Conservation (phyloP, 202 grass and related monocot genomes). For the Schoenoplectus triqueter region DNA sequence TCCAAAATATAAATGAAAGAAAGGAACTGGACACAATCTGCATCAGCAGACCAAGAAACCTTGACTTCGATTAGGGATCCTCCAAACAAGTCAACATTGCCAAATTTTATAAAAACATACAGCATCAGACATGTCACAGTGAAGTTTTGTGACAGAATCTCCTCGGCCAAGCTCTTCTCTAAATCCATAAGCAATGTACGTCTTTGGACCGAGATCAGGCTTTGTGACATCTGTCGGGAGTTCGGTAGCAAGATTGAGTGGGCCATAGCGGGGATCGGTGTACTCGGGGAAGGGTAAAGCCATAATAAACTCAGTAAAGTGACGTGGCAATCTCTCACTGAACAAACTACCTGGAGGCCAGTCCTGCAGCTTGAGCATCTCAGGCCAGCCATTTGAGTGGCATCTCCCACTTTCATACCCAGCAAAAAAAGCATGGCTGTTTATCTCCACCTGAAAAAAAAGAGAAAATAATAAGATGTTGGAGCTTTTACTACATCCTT, state of each 20-base stretch:
- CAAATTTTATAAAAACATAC: constrained; percentile 45
- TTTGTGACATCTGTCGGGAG: constrained; percentile 66
- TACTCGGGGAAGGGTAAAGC: constrained; percentile 90
- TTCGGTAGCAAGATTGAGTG: constrained; percentile 69
- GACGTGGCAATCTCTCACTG: constrained; percentile 74
- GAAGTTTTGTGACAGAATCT: constrained; percentile 95
- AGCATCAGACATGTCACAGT: constrained; percentile 88
- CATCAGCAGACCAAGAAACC: constrained; percentile 2
- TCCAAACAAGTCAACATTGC: constrained; percentile 5
- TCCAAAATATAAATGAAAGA: background rate
- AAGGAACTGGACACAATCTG: background rate
- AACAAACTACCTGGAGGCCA: constrained; percentile 82
- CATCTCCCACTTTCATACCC: constrained; percentile 60
- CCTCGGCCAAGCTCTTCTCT: constrained; percentile 68
- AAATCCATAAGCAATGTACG: constrained; percentile 87
- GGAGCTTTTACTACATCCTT: background rate
- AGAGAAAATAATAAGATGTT: background rate
- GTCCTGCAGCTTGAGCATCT: constrained; percentile 95
- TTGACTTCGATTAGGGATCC: background rate
- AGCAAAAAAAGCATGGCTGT: constrained; percentile 62
- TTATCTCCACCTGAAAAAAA: constrained; percentile 68
- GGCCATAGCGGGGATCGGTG: constrained; percentile 71
- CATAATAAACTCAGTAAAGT: constrained; percentile 78
- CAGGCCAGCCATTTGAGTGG: constrained; percentile 62
- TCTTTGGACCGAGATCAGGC: constrained; percentile 86